Conservation (phyloP, 2,329 filamentous ascomycete genomes). For the Kalmusia sp. region DNA sequence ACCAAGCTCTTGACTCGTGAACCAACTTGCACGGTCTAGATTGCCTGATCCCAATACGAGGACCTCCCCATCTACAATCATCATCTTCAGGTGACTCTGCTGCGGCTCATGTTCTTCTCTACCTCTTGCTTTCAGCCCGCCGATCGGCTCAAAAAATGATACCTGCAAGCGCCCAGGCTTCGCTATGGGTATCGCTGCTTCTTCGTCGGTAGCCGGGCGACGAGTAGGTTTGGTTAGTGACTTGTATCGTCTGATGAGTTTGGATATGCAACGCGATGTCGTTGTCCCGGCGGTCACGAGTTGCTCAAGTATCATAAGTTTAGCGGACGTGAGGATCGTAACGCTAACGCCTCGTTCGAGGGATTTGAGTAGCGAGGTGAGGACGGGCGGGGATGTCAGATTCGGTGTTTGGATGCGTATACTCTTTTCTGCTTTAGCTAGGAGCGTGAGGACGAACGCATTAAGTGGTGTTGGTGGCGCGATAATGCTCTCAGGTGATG, state of each 20-base stretch:
- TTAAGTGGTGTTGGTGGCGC: conserved; percentile 75
- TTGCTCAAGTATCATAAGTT: conserved; percentile 81
- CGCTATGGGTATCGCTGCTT: conserved; percentile 31
- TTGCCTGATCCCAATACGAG: conserved; percentile 81
- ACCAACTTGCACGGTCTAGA: conserved; percentile 86
- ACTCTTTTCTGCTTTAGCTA: conserved; percentile 62
- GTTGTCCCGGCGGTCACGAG: conserved; percentile 80
- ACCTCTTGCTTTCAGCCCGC: conserved; percentile 31
- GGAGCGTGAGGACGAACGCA: conserved; percentile 65
- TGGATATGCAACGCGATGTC: conserved; percentile 69
- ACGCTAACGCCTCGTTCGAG: conserved; percentile 72
- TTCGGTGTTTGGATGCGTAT: conserved; percentile 82
- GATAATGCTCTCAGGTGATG: conserved; percentile 49
- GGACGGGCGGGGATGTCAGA: conserved; percentile 70
- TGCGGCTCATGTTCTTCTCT: conserved; percentile 64
- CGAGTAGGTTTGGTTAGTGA: conserved; percentile 23
- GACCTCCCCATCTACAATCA: conserved; percentile 72
- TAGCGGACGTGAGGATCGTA: conserved; percentile 69
- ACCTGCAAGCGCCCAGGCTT: conserved; percentile 61
- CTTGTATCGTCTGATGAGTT: conserved; percentile 64
- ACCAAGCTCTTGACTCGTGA: conserved; percentile 83
- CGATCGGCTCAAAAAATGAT: conserved; percentile 61
- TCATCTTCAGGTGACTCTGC: conserved; percentile 80
- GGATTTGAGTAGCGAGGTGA: conserved; percentile 67
- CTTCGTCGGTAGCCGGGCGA: conserved; percentile 28